A percentile compares a stretch with the other conserved stretches of the same genome.
These are phyloP conservation scores for Aristolochia contorta DNA, from an alignment of 164 flowering plant species.

Conservation along the genomic window DNA sequence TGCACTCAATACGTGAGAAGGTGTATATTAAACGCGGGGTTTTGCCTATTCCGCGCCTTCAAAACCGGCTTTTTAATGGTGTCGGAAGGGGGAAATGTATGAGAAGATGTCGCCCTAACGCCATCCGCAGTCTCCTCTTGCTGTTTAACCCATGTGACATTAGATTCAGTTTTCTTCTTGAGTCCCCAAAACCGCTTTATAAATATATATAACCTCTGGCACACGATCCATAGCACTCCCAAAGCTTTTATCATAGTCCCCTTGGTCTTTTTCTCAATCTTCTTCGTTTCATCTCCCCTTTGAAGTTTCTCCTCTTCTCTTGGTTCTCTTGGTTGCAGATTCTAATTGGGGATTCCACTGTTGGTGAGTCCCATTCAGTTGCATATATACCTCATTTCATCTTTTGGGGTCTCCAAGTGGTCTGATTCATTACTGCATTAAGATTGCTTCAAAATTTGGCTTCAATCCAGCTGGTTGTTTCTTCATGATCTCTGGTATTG, in stretches of 20 bases:
- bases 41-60: conserved; percentile 34
- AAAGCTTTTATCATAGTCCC: not conserved
- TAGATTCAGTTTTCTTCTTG: conserved; percentile 24
- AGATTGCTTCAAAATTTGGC: no score
- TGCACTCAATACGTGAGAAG: conserved; percentile 6
- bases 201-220: conserved; percentile 23
- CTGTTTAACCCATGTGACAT: conserved; percentile 55
- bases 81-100: conserved; percentile 23
- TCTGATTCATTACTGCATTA: no score
- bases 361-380: not conserved
- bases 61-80: conserved; percentile 49
- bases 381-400: not conserved
- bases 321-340: not conserved
- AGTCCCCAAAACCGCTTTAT: conserved; percentile 24
- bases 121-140: conserved; percentile 5
- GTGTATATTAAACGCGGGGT: conserved; percentile 39
- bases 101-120: conserved; percentile 30
- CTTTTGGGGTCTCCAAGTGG: not conserved
- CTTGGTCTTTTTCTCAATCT: not conserved
- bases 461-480: no score
- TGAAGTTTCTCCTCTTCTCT: not conserved
- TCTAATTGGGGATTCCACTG: not conserved
- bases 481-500: no score
- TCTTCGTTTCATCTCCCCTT: not conserved
- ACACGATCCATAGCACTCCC: conserved; percentile 22